Conservation (phyloP, 2,329 filamentous ascomycete genomes). For the Ophiostoma sp. region DNA sequence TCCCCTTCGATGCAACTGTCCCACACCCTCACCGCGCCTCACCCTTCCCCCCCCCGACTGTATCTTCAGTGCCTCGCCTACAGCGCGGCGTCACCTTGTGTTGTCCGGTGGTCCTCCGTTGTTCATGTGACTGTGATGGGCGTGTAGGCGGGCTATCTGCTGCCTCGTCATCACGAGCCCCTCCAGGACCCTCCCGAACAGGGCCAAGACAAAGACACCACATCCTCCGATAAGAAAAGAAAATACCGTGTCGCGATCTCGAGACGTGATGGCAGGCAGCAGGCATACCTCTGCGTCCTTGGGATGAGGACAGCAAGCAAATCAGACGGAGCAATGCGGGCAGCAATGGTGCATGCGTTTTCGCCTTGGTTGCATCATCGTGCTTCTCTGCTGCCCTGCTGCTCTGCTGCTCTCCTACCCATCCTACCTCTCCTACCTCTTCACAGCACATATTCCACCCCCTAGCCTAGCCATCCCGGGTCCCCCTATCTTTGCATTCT, state of each 20-base stretch:
- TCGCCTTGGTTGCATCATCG: slow-evolving; percentile 7
- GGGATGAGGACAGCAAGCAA: neutral
- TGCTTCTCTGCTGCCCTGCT: neutral
- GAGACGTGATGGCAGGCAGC: neutral
- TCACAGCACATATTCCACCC: neutral
- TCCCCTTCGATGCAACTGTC: neutral
- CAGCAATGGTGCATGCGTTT: neutral
- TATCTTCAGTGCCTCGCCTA: neutral
- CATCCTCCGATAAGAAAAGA: slow-evolving; percentile 6
- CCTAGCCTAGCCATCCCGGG: neutral
- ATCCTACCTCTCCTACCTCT: too few relatives aligned
- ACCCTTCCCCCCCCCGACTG: neutral
- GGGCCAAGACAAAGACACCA: slow-evolving; percentile 5
- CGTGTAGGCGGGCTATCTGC: neutral
- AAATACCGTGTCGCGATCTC: neutral
- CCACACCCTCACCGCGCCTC: neutral
- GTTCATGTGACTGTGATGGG: neutral
- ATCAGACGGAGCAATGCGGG: neutral
- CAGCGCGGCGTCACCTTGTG: neutral
- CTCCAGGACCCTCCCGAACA: neutral
- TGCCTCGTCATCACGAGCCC: slow-evolving; percentile 21
- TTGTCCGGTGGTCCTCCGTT: neutral
- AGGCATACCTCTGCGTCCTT: neutral
- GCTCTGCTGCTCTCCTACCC: neutral
- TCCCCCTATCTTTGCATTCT: neutral